These are phyloP conservation scores for Meredithiella fracta DNA, from an alignment of 2,329 filamentous ascomycete genomes.

Conservation along the genomic window DNA sequence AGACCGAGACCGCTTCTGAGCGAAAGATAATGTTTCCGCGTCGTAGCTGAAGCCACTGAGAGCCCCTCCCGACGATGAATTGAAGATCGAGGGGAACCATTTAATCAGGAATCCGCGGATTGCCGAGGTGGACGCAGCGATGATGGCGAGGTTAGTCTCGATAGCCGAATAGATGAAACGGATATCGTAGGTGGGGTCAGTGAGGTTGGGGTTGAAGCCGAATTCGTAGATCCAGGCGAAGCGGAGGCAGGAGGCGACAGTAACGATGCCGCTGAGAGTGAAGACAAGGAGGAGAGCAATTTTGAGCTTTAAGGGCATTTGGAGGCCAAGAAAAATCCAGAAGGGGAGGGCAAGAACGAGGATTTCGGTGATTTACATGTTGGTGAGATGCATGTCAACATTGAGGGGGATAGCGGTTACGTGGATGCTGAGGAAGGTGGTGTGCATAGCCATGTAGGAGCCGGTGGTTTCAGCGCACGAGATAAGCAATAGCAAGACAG, in stretches of 20 bases:
- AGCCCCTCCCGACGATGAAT: conserved; percentile 11
- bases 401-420: conserved; percentile 15
- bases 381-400: conserved; percentile 13
- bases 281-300: conserved; percentile 26
- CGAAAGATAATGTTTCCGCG: conserved; percentile 8
- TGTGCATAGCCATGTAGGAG: conserved; percentile 19
- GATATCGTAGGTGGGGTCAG: conserved; percentile 20
- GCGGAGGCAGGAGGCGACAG: conserved; percentile 21
- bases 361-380: conserved; percentile 26
- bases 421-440: conserved; percentile 20
- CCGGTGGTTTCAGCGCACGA: conserved; percentile 7
- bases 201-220: conserved; percentile 5
- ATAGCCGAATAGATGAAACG: conserved; percentile 21
- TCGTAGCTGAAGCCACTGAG: background rate
- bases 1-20: background rate
- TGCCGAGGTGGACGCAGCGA: conserved; percentile 23
- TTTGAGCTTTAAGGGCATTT: conserved; percentile 24
- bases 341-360: conserved; percentile 25
- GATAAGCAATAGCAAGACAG: conserved; percentile 18
- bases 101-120: conserved; percentile 22
- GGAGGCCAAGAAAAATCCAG: conserved; percentile 26
- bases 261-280: conserved; percentile 23
- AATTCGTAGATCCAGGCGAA: conserved; percentile 18
- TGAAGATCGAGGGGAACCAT: conserved; percentile 23
- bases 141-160: conserved; percentile 25